Base-by-base conservation (phyloP, 768 basidiomycete genomes). In the Mycena pura region DNA sequence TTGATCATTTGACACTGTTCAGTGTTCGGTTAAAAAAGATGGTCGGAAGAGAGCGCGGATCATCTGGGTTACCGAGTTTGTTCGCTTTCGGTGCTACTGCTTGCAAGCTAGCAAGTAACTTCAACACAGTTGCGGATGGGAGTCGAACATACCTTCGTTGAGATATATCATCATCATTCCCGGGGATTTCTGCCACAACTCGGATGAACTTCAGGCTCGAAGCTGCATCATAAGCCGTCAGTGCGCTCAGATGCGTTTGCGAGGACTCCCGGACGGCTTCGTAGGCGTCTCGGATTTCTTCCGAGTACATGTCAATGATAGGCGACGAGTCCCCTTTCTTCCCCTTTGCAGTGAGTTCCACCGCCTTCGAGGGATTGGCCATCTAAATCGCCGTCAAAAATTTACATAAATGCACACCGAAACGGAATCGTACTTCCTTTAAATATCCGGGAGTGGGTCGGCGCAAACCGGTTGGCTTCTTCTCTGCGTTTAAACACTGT, bases 361-460 rank as follows among this genome's bases (percentile, higher is more conserved):
- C 27, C 3, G 57, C 40, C 22, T 27, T 22, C 0, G 47, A 19
- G 15, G 53, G 60, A 25, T 50, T 17, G 3, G 60, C 53, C 60
- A 62, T 62, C 60, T 62, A 5, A 6, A 47, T 32, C 19, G 3
- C 15, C 6, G 19, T 47, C 19, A 60, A 11, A 27, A n/a, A 8
- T 8, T 17, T 3, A 32, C 40, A 22, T 4, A n/a, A 10, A 43
- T 24, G n/a, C n/a, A n/a, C 63, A 41, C 6, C 6, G 34, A 25
- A 13, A 28, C 5, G n/a, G 13, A 8, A 28, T 9, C 8, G 36
- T 15, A 78, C 80, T 71, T 81, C 81, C n/a, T 58, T 81, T 82
- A 70, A 82, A 82, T 4, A 84, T 65, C 21, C 80, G 67, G 1
- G 80, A 81, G 61, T 83, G 81, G 31, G 73, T 69, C 8, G 83